Base-by-base conservation (phyloP, 306 rosid genomes). In the Begonia loranthoides region DNA sequence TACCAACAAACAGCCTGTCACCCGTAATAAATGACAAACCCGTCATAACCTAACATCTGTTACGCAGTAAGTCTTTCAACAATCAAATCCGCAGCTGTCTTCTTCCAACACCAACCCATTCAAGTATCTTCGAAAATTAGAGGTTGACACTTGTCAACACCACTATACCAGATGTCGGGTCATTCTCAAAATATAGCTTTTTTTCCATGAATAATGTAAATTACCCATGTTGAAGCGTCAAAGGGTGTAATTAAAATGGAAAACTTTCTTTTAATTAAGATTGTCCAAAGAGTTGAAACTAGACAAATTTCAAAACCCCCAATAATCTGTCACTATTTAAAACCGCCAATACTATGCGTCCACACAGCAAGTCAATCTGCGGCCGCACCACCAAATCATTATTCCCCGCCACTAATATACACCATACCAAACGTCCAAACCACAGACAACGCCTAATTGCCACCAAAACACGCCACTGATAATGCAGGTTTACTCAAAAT, bases 401-500 rank as follows among this genome's bases (percentile, higher is more conserved):
- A 9, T 16, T 12, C 21, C 41, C 36, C 36, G 36, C 36, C 36
- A 28, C 28, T 22, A 4, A 22, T 22, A 22, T 22, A 22, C 36
- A 7, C 4, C 36, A 28, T 5, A 28, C 36, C 9, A 7, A 28
- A 10, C 17, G 72, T 70, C 83, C 80, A 66, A 68, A 73, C 72
- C 64, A 62, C 15, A 67, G 60, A 66, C 67, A 60, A 70, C 36
- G 61, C 61, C 65, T 51, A 55, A 56, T 73, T 67, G 80, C 94
- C 87, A 80, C 82, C 57, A 81, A 71, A 70, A 73, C 87, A 83
- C 84, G 94, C 89, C 72, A 87, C 75, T 87, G 28, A 68, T 58
- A 66, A 69, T 56, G 59, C 50, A 41, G 76, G 57, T 43, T 56
- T 1, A 49, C n/a, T n/a, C n/a, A n/a, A n/a, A n/a, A n/a, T n/a